Conservation (phyloP, 2,329 filamentous ascomycete genomes). For the Dactylellina drechsleri region DNA sequence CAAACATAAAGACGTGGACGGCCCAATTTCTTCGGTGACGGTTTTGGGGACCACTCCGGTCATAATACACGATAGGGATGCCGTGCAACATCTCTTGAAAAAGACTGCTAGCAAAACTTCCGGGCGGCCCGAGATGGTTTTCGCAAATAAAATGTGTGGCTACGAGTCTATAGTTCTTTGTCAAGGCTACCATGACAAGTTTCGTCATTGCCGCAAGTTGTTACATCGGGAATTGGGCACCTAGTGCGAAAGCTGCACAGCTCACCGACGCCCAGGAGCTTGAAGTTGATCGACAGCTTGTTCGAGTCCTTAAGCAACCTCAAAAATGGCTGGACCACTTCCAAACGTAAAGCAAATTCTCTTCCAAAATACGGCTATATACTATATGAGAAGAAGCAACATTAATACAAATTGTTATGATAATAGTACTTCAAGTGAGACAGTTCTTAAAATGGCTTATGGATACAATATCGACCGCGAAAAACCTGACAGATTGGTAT, state of each 20-base stretch:
- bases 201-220: constrained; percentile 58
- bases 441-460: constrained; percentile 44
- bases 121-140: constrained; percentile 58
- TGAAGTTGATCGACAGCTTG: constrained; percentile 54
- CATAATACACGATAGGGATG: constrained; percentile 60
- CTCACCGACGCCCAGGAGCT: constrained; percentile 55
- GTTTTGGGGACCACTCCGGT: constrained; percentile 61
- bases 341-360: constrained; percentile 51
- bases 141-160: constrained; percentile 59
- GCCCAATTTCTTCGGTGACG: constrained; percentile 62
- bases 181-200: constrained; percentile 57
- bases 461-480: constrained; percentile 47
- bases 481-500: constrained; percentile 35
- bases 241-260: constrained; percentile 54
- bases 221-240: constrained; percentile 60
- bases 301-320: constrained; percentile 53
- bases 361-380: neutral
- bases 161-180: constrained; percentile 56
- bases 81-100: constrained; percentile 61
- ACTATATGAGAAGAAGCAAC: neutral
- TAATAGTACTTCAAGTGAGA: constrained; percentile 38
- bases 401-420: neutral
- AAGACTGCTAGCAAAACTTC: constrained; percentile 60
- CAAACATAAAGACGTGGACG: constrained; percentile 63
- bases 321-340: constrained; percentile 55